Conservation (phyloP, 129 eudicot species). For the Escallonia rubra region DNA sequence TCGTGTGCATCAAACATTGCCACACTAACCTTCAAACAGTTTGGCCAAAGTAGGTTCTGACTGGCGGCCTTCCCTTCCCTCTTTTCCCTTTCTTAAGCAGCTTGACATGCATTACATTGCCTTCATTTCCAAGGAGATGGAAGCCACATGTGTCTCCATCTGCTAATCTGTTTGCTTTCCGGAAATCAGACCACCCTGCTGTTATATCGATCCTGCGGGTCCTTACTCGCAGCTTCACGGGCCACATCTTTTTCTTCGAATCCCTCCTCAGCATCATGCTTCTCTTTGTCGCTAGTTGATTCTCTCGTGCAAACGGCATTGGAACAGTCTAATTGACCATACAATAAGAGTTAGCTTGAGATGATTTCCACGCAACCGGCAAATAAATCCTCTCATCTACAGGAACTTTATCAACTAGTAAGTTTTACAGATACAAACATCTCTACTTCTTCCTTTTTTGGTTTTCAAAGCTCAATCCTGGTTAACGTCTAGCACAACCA, state of each 20-base stretch:
- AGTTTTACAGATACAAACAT: no score
- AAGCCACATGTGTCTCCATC: constrained; percentile 1
- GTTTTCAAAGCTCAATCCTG: no score
- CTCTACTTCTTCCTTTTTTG: no score
- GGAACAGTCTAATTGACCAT: background rate
- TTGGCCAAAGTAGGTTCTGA: no score
- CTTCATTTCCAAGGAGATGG: background rate
- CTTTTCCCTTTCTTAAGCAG: background rate
- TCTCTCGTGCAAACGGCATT: background rate
- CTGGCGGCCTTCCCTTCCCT: no score
- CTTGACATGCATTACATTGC: constrained; percentile 10
- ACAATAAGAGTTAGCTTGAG: no score
- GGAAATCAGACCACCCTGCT: constrained; percentile 2
- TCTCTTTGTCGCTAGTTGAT: background rate
- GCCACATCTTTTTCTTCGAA: background rate
- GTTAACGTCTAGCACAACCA: no score
- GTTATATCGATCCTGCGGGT: background rate
- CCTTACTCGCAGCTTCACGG: background rate
- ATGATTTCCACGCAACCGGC: no score
- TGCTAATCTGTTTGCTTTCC: background rate
- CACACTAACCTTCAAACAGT: no score
- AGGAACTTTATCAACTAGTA: no score
- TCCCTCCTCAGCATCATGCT: background rate
- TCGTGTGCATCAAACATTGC: no score
- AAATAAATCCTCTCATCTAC: no score